Conservation (phyloP, 2,329 filamentous ascomycete genomes). For the Phyllosticta citriasiana region DNA sequence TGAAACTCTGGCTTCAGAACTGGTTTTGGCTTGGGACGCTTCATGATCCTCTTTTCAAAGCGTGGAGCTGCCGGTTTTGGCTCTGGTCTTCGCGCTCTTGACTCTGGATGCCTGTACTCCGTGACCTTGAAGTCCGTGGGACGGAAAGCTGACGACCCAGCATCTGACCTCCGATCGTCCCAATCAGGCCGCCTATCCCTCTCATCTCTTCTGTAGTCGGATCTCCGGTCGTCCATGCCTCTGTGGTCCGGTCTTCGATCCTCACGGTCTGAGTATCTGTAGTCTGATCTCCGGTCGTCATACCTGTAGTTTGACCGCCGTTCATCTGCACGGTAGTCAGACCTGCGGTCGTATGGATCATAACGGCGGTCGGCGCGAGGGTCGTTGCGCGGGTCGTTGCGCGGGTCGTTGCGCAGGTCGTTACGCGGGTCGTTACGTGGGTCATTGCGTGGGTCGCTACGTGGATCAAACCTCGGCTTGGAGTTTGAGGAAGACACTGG, state of each 20-base stretch:
- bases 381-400: neutral
- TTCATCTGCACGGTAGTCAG: conserved; percentile 25
- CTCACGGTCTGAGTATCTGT: conserved; percentile 13
- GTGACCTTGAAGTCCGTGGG: conserved; percentile 9
- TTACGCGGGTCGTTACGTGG: neutral
- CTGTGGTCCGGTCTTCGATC: conserved; percentile 26
- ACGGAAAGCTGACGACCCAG: conserved; percentile 7
- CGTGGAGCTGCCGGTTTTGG: conserved; percentile 24
- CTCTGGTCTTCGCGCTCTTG: conserved; percentile 19
- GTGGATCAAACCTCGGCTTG: conserved; percentile 1
- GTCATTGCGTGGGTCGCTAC: neutral
- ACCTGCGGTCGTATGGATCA: conserved; percentile 14
- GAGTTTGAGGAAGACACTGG: neutral
- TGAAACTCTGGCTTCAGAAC: conserved; percentile 61
- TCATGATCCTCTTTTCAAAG: conserved; percentile 52
- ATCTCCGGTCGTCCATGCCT: conserved; percentile 25
- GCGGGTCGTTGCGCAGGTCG: neutral
- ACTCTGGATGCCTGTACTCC: conserved; percentile 15
- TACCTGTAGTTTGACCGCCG: conserved; percentile 22
- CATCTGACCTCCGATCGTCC: conserved; percentile 6
- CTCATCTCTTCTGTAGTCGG: conserved; percentile 8
- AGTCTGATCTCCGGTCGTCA: conserved; percentile 12
- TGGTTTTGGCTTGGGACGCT: conserved; percentile 61
- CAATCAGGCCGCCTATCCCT: conserved; percentile 3
- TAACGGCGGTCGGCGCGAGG: conserved; percentile 8